Percentiles rank a stretch among this genome's conserved stretches.
Evolutionary conservation across 176 grass and related monocot genomes (phyloP).

Genomic region (Triticum aestivum): IWGSC_CS_RefSeq_v2.1 NC_057795.1:487138945-487139444

Average conservation of each 20-base stretch:
- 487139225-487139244: constrained; percentile 52
- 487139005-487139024: constrained; percentile 19
- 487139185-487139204: constrained; percentile 12
- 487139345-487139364: constrained; percentile 48
- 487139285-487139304: constrained; percentile 88
- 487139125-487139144: constrained; percentile 16
- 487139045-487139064: constrained; percentile 5
- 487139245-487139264: constrained; percentile 72
- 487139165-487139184: constrained; percentile 3
- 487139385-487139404: constrained; percentile 39
- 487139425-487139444: constrained; percentile 39
- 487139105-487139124: constrained; percentile 18
- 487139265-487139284: constrained; percentile 78
- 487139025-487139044: background rate
- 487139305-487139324: constrained; percentile 67
- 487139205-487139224: background rate
- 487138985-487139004: background rate
- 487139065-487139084: constrained; percentile 7
- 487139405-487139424: constrained; percentile 42
- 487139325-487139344: constrained; percentile 59
- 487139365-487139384: constrained; percentile 37
- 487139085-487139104: background rate
- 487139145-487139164: background rate
- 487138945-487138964: constrained; percentile 16
- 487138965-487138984: background rate